phyloP scores from a whole-genome alignment of 768 basidiomycete species.

The Podaxis mareebaensis region DNA sequence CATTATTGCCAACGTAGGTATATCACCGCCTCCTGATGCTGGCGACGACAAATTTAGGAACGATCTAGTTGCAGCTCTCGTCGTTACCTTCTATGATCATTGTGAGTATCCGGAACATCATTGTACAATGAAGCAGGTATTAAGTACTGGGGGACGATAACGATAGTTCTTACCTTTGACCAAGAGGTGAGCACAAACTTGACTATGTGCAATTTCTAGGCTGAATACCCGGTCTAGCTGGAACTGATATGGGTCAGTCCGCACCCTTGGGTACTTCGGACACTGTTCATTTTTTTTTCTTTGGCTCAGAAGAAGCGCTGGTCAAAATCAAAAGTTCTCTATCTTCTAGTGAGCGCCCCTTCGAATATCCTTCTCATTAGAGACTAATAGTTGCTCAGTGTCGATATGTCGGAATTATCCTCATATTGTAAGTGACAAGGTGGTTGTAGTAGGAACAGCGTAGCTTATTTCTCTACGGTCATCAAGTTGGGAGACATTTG shows the following conservation, averaged over 20 bases:
- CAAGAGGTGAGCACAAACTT: constrained; percentile 19
- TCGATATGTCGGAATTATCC: constrained; percentile 24
- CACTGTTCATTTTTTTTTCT: neutral
- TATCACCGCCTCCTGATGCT: neutral
- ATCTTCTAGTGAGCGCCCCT: constrained; percentile 20
- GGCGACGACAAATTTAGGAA: neutral
- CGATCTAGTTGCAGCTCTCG: constrained; percentile 23
- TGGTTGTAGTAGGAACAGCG: neutral
- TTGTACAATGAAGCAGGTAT: neutral
- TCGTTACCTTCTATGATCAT: constrained; percentile 26
- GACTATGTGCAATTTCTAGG: neutral
- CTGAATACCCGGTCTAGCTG: constrained; percentile 15
- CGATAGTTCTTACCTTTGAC: constrained; percentile 24
- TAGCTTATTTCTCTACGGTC: neutral
- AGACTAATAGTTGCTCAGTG: constrained; percentile 15
- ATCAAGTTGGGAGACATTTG: constrained; percentile 6
- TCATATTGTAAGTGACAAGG: constrained; percentile 20
- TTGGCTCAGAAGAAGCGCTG: constrained; percentile 20
- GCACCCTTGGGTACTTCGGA: neutral
- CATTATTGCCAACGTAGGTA: constrained; percentile 27
- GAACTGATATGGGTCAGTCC: constrained; percentile 24
- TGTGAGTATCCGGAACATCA: constrained; percentile 15
- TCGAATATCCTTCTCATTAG: neutral
- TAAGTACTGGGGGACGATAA: neutral
- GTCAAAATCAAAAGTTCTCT: constrained; percentile 27